Evolutionary conservation across 495 filamentous ascomycete species (phyloP), one percentile per base, ranked within the genome.

Genomic region (Talaromyces nanjingensis): DNA sequence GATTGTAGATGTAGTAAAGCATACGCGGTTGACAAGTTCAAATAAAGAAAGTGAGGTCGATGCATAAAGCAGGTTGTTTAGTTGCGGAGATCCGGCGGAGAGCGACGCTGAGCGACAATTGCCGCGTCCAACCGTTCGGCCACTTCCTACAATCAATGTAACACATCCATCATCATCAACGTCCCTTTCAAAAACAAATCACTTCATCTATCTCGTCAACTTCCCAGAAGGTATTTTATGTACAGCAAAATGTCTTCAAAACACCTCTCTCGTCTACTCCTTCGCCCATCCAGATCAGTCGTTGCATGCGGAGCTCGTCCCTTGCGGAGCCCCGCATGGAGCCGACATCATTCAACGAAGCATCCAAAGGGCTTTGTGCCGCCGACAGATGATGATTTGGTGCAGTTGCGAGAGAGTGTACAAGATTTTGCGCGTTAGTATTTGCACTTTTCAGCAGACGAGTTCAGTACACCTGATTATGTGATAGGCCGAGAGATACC

Each of bases 321-420:
- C 25, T 22, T 62, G 60, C 69, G 68, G 45, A 71, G 34, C 74
- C 71, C 75, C 72, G 64, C 69, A 66, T 70, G 75, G 59, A 75
- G 53, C 65, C 70, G 8, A 57, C 77, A 29, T 75, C 60, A 62
- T 47, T 87, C 89, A 34, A 89, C 89, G 12, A 97, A 96, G 72
- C 94, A 97, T 74, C 92, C 94, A 4, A 79, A 85, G 31, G 89
- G 87, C 68, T 98, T 98, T 74, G 80, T 77, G 6, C 83, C 92
- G 37, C 94, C 94, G 0, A 81, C 88, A 0, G 74, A 81, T 11
- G 83, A 87, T 47, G 96, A 98, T 54, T 83, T 98, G 14, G 63
- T 83, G 4, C 93, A 98, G 73, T 79, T 98, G 37, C 86, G 93
- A 61, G 93, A 97, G 69, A 81, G 91, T 16, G 93, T 97, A 14